Percentiles rank a stretch among this genome's conserved stretches.
Conservation (phyloP, 192 early-diverging fungal genomes). For the Phlyctochytrium arcticum region DNA sequence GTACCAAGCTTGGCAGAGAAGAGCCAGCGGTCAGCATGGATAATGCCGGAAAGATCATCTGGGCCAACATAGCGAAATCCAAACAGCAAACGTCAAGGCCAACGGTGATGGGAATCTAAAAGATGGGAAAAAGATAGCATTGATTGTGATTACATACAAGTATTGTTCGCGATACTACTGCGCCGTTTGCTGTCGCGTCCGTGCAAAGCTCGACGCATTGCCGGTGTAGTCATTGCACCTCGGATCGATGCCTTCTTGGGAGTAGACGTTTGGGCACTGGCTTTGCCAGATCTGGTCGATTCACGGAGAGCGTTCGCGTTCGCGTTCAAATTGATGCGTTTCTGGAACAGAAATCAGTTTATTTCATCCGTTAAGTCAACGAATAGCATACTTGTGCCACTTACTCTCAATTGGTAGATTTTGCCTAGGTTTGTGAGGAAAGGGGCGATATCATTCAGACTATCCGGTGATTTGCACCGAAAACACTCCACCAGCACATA, state of each 20-base stretch:
- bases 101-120: conserved; percentile 71
- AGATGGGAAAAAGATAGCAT: conserved; percentile 86
- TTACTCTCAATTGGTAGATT: not conserved
- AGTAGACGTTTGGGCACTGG: not conserved
- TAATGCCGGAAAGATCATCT: conserved; percentile 92
- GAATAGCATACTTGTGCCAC: not conserved
- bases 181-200: not conserved
- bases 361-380: not conserved
- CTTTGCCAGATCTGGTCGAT: not conserved
- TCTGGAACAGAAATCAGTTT: not conserved
- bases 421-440: not conserved
- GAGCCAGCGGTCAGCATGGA: conserved; percentile 98
- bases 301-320: not conserved
- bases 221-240: not conserved
- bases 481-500: not conserved
- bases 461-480: not conserved
- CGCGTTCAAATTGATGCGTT: not conserved
- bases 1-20: conserved; percentile 90
- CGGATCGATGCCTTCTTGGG: not conserved
- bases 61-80: conserved; percentile 96
- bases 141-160: conserved; percentile 54
- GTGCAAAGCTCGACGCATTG: not conserved
- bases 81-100: conserved; percentile 89
- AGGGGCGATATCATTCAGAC: not conserved
- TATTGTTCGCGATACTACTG: not conserved